Evolutionary conservation across 371 early-diverging fungal genomes (phyloP), one percentile per base, ranked within the genome.

Genomic region (Syncephalastrum monosporum): DNA sequence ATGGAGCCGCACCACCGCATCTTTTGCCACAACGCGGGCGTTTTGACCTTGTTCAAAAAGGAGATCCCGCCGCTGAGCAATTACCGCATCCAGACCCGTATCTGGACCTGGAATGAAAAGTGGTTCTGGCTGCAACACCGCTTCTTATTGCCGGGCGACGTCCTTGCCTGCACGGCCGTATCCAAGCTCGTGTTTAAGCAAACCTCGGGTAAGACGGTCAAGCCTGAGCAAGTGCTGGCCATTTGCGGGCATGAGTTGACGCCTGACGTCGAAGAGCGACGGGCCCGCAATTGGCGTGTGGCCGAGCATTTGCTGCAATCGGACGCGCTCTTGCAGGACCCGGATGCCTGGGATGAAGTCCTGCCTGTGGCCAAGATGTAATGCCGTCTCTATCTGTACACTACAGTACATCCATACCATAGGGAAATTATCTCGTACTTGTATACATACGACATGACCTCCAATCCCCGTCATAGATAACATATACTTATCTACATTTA

Each of bases 61-160:
- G 85, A 84, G 48, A 82, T 84, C 1, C 75, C 80, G 5, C 71
- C 79, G 13, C 68, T 82, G 38, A 65, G 67, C 45, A 71, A 70
- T 49, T 84, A 80, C 49, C 77, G 74, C 1, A 69, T 82, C 45
- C 72, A 82, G 25, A 71, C 72, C 24, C 79, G 85, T 5, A 56
- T 85, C 49, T 79, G 74, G 59, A 72, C 83, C 5, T 85, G 84
- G 83, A 76, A 78, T 46, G 69, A 82, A 19, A 84, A 85, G 52
- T 85, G 84, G 84, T 15, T 69, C 3, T 64, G 69, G 42, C 13
- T 75, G 8, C 69, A 77, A 25, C 76, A 77, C 50, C 61, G 75
- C 44, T 75, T 78, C 58, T 60, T 71, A 10, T 24, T 42, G 5
- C 50, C 50, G 1, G 44, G 47, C 23, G 53, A 42, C n/a, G 66